phyloP scores from a whole-genome alignment of 2,329 filamentous ascomycete species.

The Podosphaera xanthii region DNA sequence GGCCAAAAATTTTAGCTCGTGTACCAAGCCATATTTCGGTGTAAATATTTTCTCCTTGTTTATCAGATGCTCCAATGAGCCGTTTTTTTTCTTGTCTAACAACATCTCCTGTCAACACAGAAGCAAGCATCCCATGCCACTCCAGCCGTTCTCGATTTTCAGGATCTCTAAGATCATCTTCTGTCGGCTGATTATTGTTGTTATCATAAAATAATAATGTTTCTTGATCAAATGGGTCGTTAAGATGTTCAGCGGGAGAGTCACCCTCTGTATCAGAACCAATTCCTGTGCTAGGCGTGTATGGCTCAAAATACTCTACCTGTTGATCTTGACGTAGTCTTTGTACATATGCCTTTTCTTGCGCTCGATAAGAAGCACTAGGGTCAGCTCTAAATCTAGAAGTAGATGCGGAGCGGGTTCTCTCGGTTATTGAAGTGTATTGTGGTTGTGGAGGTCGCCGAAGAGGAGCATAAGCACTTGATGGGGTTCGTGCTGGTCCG shows the following conservation, averaged over 20 bases:
- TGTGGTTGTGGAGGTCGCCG: conserved; percentile 28
- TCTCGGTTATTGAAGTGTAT: conserved; percentile 20
- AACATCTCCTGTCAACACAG: conserved; percentile 86
- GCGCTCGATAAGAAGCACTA: conserved; percentile 52
- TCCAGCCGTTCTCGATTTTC: conserved; percentile 76
- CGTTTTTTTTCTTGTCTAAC: conserved; percentile 96
- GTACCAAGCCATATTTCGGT: conserved; percentile 74
- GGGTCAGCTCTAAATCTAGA: conserved; percentile 38
- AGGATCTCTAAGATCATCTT: conserved; percentile 75
- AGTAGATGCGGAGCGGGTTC: conserved; percentile 31
- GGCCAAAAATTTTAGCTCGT: conserved; percentile 60
- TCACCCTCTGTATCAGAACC: conserved; percentile 65
- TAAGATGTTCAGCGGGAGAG: conserved; percentile 66
- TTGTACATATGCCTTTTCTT: conserved; percentile 89
- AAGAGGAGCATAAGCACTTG: conserved; percentile 53
- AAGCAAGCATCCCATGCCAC: conserved; percentile 95
- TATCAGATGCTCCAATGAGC: conserved; percentile 53
- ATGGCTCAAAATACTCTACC: conserved; percentile 29
- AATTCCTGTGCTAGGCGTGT: conserved; percentile 44
- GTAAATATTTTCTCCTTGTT: conserved; percentile 39
- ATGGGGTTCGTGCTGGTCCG: conserved; percentile 49
- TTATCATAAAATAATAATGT: conserved; percentile 83
- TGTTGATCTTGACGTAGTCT: conserved; percentile 60
- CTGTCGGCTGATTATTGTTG: conserved; percentile 67
- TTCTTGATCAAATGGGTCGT: conserved; percentile 72